phyloP scores from a whole-genome alignment of 1,284 basidiomycete genomes.

The Bjerkandera adusta region DNA sequence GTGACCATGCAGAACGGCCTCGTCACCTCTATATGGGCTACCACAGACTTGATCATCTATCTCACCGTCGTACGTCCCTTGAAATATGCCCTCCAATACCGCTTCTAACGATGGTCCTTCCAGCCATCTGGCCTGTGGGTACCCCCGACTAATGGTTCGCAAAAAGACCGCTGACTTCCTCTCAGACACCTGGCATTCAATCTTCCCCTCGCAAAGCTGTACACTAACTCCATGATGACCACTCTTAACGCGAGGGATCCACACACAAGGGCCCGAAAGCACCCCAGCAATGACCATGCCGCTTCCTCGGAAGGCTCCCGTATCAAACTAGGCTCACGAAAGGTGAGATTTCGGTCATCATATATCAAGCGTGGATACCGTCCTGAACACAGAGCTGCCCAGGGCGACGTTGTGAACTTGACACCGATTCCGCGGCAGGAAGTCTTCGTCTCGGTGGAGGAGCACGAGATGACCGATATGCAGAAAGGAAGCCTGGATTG shows the following conservation, averaged over 20 bases:
- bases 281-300: conserved; percentile 20
- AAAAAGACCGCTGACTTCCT: conserved; percentile 9
- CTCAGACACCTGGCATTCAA: conserved; percentile 31
- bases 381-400: background rate
- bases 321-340: background rate
- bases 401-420: conserved; percentile 11
- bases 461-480: conserved; percentile 27
- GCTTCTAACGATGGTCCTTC: no score
- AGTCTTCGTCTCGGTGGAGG: conserved; percentile 30
- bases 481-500: no score
- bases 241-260: conserved; percentile 31
- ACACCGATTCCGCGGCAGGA: conserved; percentile 9
- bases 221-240: conserved; percentile 33
- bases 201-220: conserved; percentile 31
- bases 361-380: background rate
- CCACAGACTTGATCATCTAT: conserved; percentile 29
- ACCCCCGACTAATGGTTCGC: background rate
- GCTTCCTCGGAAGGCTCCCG: background rate
- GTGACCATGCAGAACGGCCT: conserved; percentile 35
- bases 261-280: no score
- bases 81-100: background rate
- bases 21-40: conserved; percentile 31
- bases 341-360: conserved; percentile 6
- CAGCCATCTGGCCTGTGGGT: conserved; percentile 10
- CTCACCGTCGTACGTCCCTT: conserved; percentile 25